Evolutionary conservation across 352 stramenopile genomes (phyloP), one percentile per base, ranked within the genome.

Genomic region (Pythium monospermum): DNA sequence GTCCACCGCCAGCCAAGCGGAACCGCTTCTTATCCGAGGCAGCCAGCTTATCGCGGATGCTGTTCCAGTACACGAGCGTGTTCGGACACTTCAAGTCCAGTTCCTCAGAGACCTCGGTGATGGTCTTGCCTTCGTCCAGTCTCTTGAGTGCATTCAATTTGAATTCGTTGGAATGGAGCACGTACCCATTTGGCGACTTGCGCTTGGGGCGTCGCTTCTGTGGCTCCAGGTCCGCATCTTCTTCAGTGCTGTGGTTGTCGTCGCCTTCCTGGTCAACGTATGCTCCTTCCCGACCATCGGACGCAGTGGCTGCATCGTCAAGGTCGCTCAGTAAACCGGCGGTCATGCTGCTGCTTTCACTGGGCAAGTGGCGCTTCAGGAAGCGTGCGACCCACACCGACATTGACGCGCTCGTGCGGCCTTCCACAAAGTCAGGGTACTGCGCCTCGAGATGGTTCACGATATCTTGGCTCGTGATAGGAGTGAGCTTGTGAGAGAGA

Each of bases 161-260:
- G 52, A 88, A 88, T 49, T 87, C 79, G 46, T 91, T 87, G 35
- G 76, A 88, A 52, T 87, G 76, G 7, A 85, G 60, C 45, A 80
- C 74, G 55, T 88, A 86, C 4, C 76, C 68, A n/a, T 74, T 66
- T 6, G 72, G 61, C 4, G 56, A 78, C 19, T 69, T 71, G 11
- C 74, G 64, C 37, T 87, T 89, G 3, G 71, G 50, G 6, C 59
- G 64, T 3, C 57, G 58, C 33, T 68, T 78, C 13, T 23, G 19
- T 11, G 37, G 50, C 6, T 51, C 41, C 15, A 10, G 15, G 10
- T 49, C 28, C 23, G 33, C 30, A 18, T 13, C 40, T 13, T 36
- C 40, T 33, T 28, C 40, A n/a, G 30, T 13, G 40, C 37, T 64
- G 18, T 61, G 35, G 8, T 31, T 30, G 19, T 15, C 18, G 32